Base-by-base conservation (phyloP, 2,329 filamentous ascomycete genomes). In the Aureobasidium sp. region DNA sequence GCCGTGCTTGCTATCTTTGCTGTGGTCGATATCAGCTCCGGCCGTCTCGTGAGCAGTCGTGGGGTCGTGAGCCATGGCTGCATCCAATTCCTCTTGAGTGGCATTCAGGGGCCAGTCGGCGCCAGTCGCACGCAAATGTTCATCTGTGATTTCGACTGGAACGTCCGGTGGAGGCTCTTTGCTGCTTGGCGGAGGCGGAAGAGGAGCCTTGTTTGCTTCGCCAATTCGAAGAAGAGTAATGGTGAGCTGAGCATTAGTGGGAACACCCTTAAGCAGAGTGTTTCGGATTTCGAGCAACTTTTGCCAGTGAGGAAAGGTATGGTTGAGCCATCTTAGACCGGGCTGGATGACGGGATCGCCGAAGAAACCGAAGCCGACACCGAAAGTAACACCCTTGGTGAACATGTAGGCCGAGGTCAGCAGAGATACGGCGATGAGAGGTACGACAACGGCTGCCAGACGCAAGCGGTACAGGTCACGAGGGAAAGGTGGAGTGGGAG, bases 221-320 rank as follows among this genome's bases (percentile, higher is more conserved):
- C 90, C 90, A 33, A 93, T 85, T 5, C 91, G 87, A 12, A 95
- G 83, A 1, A 95, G 80, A 0, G 90, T 95, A 31, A 95, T 77
- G 0, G 90, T 86, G 19, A 95, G 82, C 70, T 96, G 91, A 3
- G 90, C 89, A 70, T 95, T 94, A 1, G 90, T 96, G 0, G 91
- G 91, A 0, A 94, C 86, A 2, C 90, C 89, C 70, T 88, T 90
- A 56, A 96, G 82, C 1, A 94, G 71, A 0, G 88, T 90, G 66
- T 91, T 91, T 63, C 87, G 82, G 24, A 91, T 75, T 68, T 91
- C 86, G 17, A 93, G 77, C 7, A 90, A 77, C 67, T 87, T 89
- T 68, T 89, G 81, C 90, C 90, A 94, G 66, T 86, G 77, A 0
- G 89, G 89, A 66, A 85, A 79, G 48, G 78, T 79, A 15, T 74